These are phyloP conservation scores for Juncus inflexus DNA, from an alignment of 176 grass and related monocot genomes.

Conservation along the genomic window DNA sequence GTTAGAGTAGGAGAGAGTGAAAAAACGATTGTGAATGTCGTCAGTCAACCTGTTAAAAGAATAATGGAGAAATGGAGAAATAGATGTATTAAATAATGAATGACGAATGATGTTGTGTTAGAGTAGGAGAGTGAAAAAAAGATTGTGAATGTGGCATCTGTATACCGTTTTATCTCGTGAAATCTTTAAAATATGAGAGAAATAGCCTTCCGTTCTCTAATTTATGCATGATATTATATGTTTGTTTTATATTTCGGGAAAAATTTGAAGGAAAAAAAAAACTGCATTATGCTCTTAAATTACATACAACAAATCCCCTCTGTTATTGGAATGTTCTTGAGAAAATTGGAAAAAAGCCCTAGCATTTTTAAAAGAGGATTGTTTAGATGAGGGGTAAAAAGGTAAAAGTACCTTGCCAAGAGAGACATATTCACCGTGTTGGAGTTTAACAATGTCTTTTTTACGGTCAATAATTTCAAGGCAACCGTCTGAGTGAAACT, in stretches of 20 bases:
- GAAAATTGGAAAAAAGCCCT: background rate
- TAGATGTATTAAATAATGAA: background rate
- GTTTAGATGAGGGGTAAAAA: background rate
- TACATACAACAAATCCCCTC: background rate
- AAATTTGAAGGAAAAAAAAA: background rate
- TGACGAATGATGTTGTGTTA: too few species aligned
- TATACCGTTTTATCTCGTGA: too few species aligned
- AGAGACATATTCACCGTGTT: constrained; percentile 97
- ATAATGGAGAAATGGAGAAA: too few species aligned
- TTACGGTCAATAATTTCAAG: constrained; percentile 95
- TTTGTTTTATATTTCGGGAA: too few species aligned
- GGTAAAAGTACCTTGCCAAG: constrained; percentile 68
- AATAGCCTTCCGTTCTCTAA: too few species aligned
- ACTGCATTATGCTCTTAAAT: background rate
- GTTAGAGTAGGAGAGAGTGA: too few species aligned
- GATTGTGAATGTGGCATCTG: too few species aligned
- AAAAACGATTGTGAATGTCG: too few species aligned
- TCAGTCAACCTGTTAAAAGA: too few species aligned
- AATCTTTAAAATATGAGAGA: too few species aligned
- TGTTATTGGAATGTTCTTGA: constrained; percentile 6
- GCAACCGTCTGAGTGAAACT: constrained; percentile 79
- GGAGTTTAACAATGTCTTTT: constrained; percentile 97
- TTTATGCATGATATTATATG: too few species aligned
- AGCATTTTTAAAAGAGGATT: constrained; percentile 1
- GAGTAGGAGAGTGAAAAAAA: too few species aligned